Evolutionary conservation across 495 filamentous ascomycete species (phyloP), one percentile per base, ranked within the genome.

Genomic region (Lindgomyces ingoldianus): DNA sequence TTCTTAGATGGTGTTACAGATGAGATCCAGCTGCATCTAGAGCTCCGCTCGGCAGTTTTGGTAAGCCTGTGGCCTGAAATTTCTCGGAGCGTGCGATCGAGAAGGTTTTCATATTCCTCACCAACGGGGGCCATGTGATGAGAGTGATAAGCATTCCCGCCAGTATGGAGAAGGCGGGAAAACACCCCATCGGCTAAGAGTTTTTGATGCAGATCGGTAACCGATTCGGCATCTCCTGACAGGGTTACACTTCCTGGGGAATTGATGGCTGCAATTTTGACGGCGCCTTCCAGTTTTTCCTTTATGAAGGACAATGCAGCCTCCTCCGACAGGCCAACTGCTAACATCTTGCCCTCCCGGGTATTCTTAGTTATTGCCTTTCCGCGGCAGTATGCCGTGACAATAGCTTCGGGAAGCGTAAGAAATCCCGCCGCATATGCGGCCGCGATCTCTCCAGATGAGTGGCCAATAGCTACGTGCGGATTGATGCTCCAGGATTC

Each of bases 401-500:
- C 25, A 30, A 65, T 65, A 11, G 62, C 62, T 46, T 58, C 56
- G 1, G 45, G 39, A 1, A 24, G 14, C 1, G 25, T 36, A 4
- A 65, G 14, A 12, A 33, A 33, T 4, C 62, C 62, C 12, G 54
- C 33, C 18, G 62, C 36, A 29, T 59, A 65, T 1, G 54, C 27
- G 12, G 62, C 62, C 3, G 62, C 47, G 6, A 65, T 65, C 21
- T 65, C 62, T 11, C 62, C 62, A n/a, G 62, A 65, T 16, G 62
- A 65, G 26, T 65, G 55, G 6, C 62, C 62, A 18, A 65, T 42
- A 18, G 8, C 18, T 4, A 19, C 22, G 3, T 1, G 1, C 0
- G 62, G 27, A 1, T 1, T 21, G 4, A 59, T 45, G n/a, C n/a
- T 22, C 62, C 62, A 65, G 2, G 30, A 52, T 1, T 4, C 1